Evolutionary conservation across 495 filamentous ascomycete species (phyloP), one percentile per base, ranked within the genome.

Genomic region (Penicillium atrosanguineum): DNA sequence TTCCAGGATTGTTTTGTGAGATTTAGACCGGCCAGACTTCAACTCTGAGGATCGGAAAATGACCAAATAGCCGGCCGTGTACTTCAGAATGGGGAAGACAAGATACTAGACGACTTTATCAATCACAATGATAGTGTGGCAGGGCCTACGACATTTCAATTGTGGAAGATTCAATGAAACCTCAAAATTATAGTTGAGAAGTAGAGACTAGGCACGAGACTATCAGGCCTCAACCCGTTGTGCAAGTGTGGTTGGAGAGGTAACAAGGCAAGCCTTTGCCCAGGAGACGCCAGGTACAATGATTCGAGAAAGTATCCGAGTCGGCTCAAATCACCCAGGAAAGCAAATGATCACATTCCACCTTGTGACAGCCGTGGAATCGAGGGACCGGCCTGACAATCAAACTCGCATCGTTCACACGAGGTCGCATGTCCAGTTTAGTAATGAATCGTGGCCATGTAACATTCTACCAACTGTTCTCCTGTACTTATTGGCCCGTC

Each of bases 351-450:
- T 6, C 21, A 50, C 48, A 50, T 50, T 50, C 39, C 36, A n/a
- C 5, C 34, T 18, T 4, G 20, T 18, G 37, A 34, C 26, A 29
- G 34, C 5, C 11, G 11, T 23, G 46, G 34, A 38, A 48, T 48
- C 31, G 14, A 31, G 23, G 26, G 15, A 9, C 2, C 38, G 6
- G 21, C 6, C 14, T 36, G 28, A 28, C 39, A 36, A 44, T 26
- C 1, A 6, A 15, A 34, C 15, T 34, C 18, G n/a, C 39, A 20
- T n/a, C 38, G n/a, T 20, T 7, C 3, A 12, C 21, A 4, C 28
- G 8, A 55, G 26, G 31, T 45, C 45, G 44, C 39, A 55, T 39
- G 39, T 40, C 39, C 12, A 36, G 21, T 45, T 9, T 38, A 49
- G 39, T 37, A 11, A 14, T 7, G 15, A 39, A 18, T 16, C 47